phyloP scores from a whole-genome alignment of 2,329 filamentous ascomycete species.

The Fusarium sp. region DNA sequence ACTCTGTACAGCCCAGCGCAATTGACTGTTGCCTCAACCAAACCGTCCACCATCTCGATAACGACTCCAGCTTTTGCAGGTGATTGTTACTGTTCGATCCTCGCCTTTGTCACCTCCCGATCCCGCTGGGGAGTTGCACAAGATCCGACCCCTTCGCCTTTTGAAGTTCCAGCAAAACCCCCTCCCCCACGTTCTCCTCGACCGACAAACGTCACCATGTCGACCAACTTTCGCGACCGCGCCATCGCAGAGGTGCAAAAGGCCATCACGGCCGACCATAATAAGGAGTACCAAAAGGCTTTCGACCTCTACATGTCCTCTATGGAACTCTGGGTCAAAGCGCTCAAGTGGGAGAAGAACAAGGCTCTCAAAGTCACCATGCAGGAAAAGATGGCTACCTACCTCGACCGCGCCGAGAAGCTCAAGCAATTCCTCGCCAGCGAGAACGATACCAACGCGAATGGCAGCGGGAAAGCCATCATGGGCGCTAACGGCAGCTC shows the following conservation, averaged over 20 bases:
- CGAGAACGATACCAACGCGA: constrained; percentile 78
- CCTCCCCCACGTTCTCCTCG: constrained; percentile 35
- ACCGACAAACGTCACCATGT: constrained; percentile 70
- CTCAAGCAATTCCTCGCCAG: constrained; percentile 90
- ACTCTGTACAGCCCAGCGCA: constrained; percentile 19
- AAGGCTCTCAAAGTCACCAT: constrained; percentile 97
- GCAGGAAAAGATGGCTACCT: constrained; percentile 91
- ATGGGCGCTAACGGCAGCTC: constrained; percentile 79
- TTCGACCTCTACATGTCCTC: constrained; percentile 96
- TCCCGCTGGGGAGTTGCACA: constrained; percentile 15
- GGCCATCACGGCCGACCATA: constrained; percentile 95
- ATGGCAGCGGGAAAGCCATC: constrained; percentile 68
- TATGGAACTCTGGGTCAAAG: constrained; percentile 98
- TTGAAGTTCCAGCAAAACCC: constrained; percentile 9
- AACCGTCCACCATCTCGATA: constrained; percentile 21
- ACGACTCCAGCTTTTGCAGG: constrained; percentile 9
- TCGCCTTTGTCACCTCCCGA: constrained; percentile 3
- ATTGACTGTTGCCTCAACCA: constrained; percentile 41
- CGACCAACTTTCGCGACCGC: constrained; percentile 95
- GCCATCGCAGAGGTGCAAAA: constrained; percentile 98
- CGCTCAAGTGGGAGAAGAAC: constrained; percentile 99
- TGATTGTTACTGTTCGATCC: not conserved
- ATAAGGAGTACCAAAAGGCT: constrained; percentile 95
- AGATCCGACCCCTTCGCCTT: not conserved
- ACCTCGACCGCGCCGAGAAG: constrained; percentile 99